Base-by-base conservation (phyloP, 805 yeast genomes). In the Candida caryicola region DNA sequence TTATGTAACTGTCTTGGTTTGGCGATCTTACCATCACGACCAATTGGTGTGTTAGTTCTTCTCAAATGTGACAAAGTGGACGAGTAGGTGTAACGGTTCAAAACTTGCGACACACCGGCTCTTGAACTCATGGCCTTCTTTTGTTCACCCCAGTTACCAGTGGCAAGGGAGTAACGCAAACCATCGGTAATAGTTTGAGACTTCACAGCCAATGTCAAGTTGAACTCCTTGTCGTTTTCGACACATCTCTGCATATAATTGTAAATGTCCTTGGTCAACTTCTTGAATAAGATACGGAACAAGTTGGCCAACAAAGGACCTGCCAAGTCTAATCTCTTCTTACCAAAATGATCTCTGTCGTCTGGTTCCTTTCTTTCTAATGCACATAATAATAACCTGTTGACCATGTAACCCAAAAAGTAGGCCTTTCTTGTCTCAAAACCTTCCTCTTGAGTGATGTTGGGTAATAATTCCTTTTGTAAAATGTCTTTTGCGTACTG, bases 121-220 rank as follows among this genome's bases (percentile, higher is more conserved):
- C 96, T 83, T 14, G 97, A 82, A 45, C 93, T 82, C 99, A 93
- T 93, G 10, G 98, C 97, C 65, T 93, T 93, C 82, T 90, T 91
- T 64, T 93, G 99, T 67, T 93, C 99, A 72, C 99, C 99, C 99
- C 99, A 93, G 71, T 93, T 93, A 75, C 99, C 99, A 12, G 99
- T 93, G 38, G 99, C 99, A 57, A 93, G 75, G 28, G 99, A 93
- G 67, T 93, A 93, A 61, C 95, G 86, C 66, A 93, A 77, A 61
- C 99, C 99, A 45, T 95, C 91, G 27, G 99, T 93, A 54, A 93
- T 88, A 2, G 98, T 93, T 51, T 90, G 90, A 13, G 97, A 88
- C 70, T 93, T 91, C 50, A 93, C 97, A 28, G 99, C 99, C 57
- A 93, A 77, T 37, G 95, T 89, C 70, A 93, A 77, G 61, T 91